A percentile compares a stretch with the other conserved stretches of the same genome.
These are phyloP conservation scores for Copromyces sp. DNA, from an alignment of 495 filamentous ascomycete genomes.

Conservation along the genomic window DNA sequence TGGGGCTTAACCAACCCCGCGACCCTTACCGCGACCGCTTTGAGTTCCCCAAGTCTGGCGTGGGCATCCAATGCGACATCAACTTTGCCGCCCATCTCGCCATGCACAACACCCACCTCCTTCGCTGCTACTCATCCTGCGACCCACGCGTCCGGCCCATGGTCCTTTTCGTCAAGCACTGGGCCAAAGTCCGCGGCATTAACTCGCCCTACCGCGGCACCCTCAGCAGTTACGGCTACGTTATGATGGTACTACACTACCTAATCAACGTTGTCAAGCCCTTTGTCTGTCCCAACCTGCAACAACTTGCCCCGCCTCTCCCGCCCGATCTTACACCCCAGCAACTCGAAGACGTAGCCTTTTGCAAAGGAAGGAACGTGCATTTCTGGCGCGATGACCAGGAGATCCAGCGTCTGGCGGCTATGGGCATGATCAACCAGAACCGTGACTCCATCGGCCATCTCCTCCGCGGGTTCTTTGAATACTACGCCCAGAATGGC, in stretches of 20 bases:
- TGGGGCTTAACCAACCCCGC: conserved; percentile 38
- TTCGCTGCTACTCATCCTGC: conserved; percentile 65
- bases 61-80: conserved; percentile 73
- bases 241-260: conserved; percentile 89
- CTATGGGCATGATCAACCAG: conserved; percentile 40
- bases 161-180: conserved; percentile 73
- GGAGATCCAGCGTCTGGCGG: conserved; percentile 45
- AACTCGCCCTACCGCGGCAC: conserved; percentile 76
- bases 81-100: conserved; percentile 73
- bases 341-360: conserved; percentile 29
- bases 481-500: conserved; percentile 57
- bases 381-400: conserved; percentile 60
- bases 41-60: conserved; percentile 58
- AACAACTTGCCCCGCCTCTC: conserved; percentile 41
- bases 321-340: conserved; percentile 28
- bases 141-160: conserved; percentile 64
- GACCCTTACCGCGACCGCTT: conserved; percentile 45
- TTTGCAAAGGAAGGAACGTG: conserved; percentile 48
- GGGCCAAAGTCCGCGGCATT: conserved; percentile 72
- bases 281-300: conserved; percentile 71
- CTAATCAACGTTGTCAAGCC: conserved; percentile 68
- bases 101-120: conserved; percentile 65
- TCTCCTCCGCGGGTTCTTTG: conserved; percentile 68
- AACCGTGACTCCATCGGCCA: conserved; percentile 53
- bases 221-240: conserved; percentile 76